phyloP scores from a whole-genome alignment of 176 grass and related monocot genomes.

The Oryza nivara region DNA sequence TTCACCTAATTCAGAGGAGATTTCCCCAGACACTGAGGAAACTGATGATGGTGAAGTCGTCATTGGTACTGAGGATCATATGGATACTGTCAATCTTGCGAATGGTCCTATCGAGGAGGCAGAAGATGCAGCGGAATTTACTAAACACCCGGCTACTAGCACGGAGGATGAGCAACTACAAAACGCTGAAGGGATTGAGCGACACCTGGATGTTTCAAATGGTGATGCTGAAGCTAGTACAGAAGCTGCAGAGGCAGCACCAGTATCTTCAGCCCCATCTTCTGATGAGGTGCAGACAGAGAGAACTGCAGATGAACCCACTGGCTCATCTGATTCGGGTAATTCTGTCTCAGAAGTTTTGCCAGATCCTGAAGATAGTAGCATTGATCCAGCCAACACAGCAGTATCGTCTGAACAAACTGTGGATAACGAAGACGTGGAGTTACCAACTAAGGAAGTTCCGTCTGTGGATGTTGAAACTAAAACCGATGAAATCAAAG shows the following conservation, averaged over 20 bases:
- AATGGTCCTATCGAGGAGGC: conserved; percentile 47
- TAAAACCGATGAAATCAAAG: conserved; percentile 34
- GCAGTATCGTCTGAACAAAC: conserved; percentile 32
- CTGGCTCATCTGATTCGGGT: conserved; percentile 22
- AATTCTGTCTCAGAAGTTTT: conserved; percentile 36
- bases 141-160: conserved; percentile 38
- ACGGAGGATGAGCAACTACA: conserved; percentile 42
- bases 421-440: conserved; percentile 4
- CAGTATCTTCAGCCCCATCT: conserved; percentile 32
- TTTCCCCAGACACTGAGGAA: conserved; percentile 41
- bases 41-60: conserved; percentile 45
- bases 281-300: conserved; percentile 39
- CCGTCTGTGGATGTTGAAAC: not conserved
- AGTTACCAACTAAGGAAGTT: conserved; percentile 40
- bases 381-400: conserved; percentile 3
- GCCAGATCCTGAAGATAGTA: conserved; percentile 30
- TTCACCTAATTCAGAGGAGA: conserved; percentile 69
- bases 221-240: conserved; percentile 39
- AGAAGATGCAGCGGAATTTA: conserved; percentile 43
- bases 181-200: conserved; percentile 27
- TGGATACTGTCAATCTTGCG: conserved; percentile 46
- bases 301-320: conserved; percentile 25
- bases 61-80: conserved; percentile 45
- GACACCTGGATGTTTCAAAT: conserved; percentile 40
- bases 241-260: conserved; percentile 30